Conservation (phyloP, 2,329 filamentous ascomycete genomes). For the Hyphodiscus sp. region DNA sequence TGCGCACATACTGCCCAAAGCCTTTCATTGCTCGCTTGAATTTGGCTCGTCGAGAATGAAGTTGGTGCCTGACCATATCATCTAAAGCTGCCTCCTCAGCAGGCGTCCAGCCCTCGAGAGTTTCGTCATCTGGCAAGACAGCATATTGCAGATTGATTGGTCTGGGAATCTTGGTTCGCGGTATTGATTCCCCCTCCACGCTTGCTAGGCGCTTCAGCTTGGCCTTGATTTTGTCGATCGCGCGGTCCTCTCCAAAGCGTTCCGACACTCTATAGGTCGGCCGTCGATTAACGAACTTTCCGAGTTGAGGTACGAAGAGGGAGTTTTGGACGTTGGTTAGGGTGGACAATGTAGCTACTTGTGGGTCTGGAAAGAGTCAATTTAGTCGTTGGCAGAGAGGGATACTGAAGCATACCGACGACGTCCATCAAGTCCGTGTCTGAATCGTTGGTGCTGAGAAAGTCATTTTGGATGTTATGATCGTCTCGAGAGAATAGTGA, state of each 20-base stretch:
- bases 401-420: slow-evolving; percentile 43
- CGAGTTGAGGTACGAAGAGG: slow-evolving; percentile 74
- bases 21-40: slow-evolving; percentile 75
- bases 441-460: slow-evolving; percentile 40
- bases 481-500: slow-evolving; percentile 11
- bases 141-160: slow-evolving; percentile 68
- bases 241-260: slow-evolving; percentile 10
- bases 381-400: not conserved
- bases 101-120: slow-evolving; percentile 66
- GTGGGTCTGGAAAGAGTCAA: slow-evolving; percentile 55
- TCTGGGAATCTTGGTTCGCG: slow-evolving; percentile 47
- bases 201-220: slow-evolving; percentile 9
- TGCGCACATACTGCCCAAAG: slow-evolving; percentile 70
- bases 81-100: slow-evolving; percentile 71
- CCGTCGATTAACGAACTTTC: slow-evolving; percentile 64
- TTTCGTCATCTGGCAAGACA: slow-evolving; percentile 66
- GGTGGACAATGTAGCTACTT: slow-evolving; percentile 75
- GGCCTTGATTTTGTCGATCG: slow-evolving; percentile 19
- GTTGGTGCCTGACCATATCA: slow-evolving; percentile 80
- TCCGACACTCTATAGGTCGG: slow-evolving; percentile 19
- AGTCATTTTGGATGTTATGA: slow-evolving; percentile 4
- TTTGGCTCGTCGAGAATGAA: slow-evolving; percentile 71
- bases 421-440: slow-evolving; percentile 63
- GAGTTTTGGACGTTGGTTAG: slow-evolving; percentile 87
- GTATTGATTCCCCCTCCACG: slow-evolving; percentile 1